A percentile compares a stretch with the other conserved stretches of the same genome.
Evolutionary conservation across 2,329 filamentous ascomycete species (phyloP).

Genomic region (Xylariales sp.): DNA sequence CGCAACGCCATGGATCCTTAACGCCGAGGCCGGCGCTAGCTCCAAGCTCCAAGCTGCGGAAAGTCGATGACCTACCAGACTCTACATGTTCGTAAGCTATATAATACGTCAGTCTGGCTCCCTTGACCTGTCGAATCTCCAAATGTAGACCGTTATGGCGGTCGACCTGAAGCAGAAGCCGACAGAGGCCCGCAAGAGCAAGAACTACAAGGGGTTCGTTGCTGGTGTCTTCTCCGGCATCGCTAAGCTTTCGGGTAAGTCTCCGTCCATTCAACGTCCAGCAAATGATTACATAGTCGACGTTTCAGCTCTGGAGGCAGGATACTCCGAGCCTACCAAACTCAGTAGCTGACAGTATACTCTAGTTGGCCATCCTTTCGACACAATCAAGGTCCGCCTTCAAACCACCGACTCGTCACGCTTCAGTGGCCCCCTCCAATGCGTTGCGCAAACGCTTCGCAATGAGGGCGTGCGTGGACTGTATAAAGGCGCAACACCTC

Average conservation of each 20-base stretch:
- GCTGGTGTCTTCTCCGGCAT: constrained; percentile 95
- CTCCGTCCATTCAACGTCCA: not conserved
- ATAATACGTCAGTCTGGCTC: no score
- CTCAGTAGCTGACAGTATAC: not conserved
- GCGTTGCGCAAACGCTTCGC: constrained; percentile 75
- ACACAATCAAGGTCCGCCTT: constrained; percentile 93
- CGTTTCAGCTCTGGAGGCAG: no score
- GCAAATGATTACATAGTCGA: not conserved
- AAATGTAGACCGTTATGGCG: constrained; percentile 23
- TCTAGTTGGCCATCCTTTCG: constrained; percentile 72
- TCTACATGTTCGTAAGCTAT: no score
- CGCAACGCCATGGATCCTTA: no score
- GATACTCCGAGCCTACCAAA: no score
- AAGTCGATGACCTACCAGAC: no score
- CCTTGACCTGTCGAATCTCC: no score
- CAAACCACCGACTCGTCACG: constrained; percentile 76
- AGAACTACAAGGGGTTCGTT: constrained; percentile 91
- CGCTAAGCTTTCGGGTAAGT: constrained; percentile 76
- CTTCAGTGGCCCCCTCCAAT: constrained; percentile 84
- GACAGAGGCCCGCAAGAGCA: constrained; percentile 24
- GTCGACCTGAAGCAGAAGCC: constrained; percentile 31
- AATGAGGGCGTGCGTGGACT: constrained; percentile 81
- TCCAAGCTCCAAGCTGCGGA: no score
- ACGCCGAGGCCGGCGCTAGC: no score
- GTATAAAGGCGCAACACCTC: constrained; percentile 92